phyloP scores from a whole-genome alignment of 1,284 basidiomycete genomes.

The Pyrrhoderma noxium region DNA sequence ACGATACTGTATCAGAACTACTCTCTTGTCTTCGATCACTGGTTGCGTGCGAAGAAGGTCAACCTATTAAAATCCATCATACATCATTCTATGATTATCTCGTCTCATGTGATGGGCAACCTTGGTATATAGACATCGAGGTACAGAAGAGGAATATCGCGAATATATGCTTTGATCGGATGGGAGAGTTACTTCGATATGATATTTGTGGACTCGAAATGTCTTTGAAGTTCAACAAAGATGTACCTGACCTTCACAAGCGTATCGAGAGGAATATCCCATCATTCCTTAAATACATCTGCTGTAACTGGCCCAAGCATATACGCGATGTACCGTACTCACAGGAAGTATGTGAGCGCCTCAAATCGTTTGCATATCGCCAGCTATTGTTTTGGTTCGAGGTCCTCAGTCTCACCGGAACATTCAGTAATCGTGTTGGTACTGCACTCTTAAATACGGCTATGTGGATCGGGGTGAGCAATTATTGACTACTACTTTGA shows the following conservation, averaged over 20 bases:
- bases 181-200: neutral
- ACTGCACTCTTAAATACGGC: neutral
- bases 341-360: conserved; percentile 1
- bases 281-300: conserved; percentile 1
- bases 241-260: conserved; percentile 1
- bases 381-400: conserved; percentile 27
- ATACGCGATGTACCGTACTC: neutral
- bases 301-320: conserved; percentile 3
- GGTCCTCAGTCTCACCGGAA: conserved; percentile 22
- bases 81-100: conserved; percentile 7
- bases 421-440: neutral
- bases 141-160: neutral
- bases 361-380: conserved; percentile 18
- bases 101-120: neutral
- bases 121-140: neutral
- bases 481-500: neutral
- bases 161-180: neutral
- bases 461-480: neutral
- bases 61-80: neutral
- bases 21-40: neutral
- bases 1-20: neutral
- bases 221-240: conserved; percentile 4
- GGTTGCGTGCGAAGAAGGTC: neutral
- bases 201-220: conserved; percentile 2
- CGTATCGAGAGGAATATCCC: neutral